phyloP scores from a whole-genome alignment of 345 rosid species.

The Lepidium sativum region DNA sequence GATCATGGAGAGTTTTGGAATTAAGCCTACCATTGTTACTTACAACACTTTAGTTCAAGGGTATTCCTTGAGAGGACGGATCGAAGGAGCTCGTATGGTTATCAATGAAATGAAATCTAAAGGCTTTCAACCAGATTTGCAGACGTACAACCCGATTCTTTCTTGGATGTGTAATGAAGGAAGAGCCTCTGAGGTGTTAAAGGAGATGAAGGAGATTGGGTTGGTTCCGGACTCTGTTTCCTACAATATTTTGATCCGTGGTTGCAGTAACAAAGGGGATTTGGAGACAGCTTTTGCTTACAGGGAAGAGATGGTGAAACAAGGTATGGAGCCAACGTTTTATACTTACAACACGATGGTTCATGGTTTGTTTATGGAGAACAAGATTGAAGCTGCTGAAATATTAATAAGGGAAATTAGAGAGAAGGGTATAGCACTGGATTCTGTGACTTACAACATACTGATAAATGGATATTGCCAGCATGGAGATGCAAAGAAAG shows the following conservation, averaged over 20 bases:
- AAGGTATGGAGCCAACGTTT: constrained; percentile 54
- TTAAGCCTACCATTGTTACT: constrained; percentile 62
- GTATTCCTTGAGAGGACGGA: constrained; percentile 54
- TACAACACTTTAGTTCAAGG: constrained; percentile 80
- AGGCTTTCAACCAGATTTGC: constrained; percentile 61
- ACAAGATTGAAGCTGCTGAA: constrained; percentile 53
- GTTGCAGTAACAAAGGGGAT: constrained; percentile 57
- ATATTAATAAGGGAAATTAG: constrained; percentile 54
- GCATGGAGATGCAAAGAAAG: constrained; percentile 59
- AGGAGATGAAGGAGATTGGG: constrained; percentile 53
- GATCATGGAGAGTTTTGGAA: constrained; percentile 55
- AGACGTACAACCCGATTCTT: constrained; percentile 66
- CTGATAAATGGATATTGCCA: constrained; percentile 77
- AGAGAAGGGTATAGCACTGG: constrained; percentile 47
- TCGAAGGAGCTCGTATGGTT: constrained; percentile 62
- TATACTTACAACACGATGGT: constrained; percentile 76
- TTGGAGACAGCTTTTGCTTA: constrained; percentile 54
- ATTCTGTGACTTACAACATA: constrained; percentile 73
- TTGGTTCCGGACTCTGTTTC: constrained; percentile 67
- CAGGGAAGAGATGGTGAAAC: constrained; percentile 69
- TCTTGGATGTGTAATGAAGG: constrained; percentile 77
- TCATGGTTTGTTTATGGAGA: constrained; percentile 74
- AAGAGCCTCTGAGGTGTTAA: constrained; percentile 44
- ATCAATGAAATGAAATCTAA: constrained; percentile 47
- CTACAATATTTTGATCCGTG: constrained; percentile 76